Conservation (phyloP, 371 early-diverging fungal species). For the Saksenaea oblongispora region DNA sequence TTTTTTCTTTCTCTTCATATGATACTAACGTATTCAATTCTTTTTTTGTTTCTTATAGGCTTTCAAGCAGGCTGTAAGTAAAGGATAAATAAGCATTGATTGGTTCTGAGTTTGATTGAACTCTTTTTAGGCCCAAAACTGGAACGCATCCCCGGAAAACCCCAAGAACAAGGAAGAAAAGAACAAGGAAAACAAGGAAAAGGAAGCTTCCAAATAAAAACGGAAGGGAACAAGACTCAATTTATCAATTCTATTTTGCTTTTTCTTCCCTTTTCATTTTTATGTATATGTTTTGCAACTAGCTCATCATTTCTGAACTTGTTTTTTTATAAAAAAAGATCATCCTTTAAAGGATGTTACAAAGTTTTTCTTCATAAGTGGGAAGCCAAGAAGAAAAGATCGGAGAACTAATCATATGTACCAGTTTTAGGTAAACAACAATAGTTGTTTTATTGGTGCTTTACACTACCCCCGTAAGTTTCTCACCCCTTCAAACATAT, state of each 20-base stretch:
- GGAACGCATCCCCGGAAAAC: constrained; percentile 42
- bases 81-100: not conserved
- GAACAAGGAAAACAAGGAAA: constrained; percentile 7
- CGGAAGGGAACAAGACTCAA: not conserved
- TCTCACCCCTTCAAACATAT: too few species aligned
- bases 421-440: too few species aligned
- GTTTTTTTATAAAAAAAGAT: constrained; percentile 1
- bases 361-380: not conserved
- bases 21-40: constrained; percentile 6
- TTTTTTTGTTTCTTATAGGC: constrained; percentile 23
- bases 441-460: too few species aligned
- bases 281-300: not conserved
- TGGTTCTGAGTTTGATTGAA: constrained; percentile 2
- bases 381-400: not conserved
- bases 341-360: not conserved
- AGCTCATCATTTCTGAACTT: constrained; percentile 4
- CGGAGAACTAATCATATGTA: too few species aligned
- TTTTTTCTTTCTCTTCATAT: constrained; percentile 11
- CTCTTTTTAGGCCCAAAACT: constrained; percentile 42
- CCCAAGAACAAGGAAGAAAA: constrained; percentile 41
- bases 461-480: too few species aligned
- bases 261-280: not conserved
- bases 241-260: not conserved
- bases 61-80: constrained; percentile 47
- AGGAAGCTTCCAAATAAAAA: constrained; percentile 16